Evolutionary conservation across 2,329 filamentous ascomycete species (phyloP).

Genomic region (Alternaria arborescens): DNA sequence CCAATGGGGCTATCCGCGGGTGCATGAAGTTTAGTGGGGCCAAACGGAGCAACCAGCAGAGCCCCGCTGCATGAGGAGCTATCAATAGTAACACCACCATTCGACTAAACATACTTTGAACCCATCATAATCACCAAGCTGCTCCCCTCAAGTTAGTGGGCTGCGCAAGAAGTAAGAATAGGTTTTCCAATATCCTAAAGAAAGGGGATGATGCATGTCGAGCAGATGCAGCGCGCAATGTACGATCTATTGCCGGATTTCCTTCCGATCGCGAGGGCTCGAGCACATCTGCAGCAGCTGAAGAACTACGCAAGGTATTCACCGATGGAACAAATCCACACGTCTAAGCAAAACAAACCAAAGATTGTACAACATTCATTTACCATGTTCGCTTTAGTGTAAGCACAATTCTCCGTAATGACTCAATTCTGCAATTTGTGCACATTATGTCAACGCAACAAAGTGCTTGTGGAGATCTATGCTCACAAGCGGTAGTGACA

Average conservation of each 20-base stretch:
- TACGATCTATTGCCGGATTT: not conserved
- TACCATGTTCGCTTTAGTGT: not conserved
- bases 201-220: not conserved
- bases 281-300: not conserved
- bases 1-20: slow-evolving; percentile 14
- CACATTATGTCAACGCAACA: not conserved
- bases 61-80: slow-evolving; percentile 25
- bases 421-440: not conserved
- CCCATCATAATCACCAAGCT: slow-evolving; percentile 5
- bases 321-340: not conserved
- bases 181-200: slow-evolving; percentile 12
- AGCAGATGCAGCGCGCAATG: not conserved
- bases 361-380: not conserved
- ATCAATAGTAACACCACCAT: slow-evolving; percentile 25
- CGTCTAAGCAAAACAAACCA: not conserved
- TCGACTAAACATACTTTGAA: slow-evolving; percentile 3
- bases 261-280: not conserved
- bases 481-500: not conserved
- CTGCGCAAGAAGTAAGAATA: slow-evolving; percentile 16
- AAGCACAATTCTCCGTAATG: not conserved
- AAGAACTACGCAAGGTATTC: not conserved
- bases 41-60: slow-evolving; percentile 18
- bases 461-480: not conserved
- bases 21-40: slow-evolving; percentile 14
- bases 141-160: slow-evolving; percentile 3